Base-by-base conservation (phyloP, 148 eudicot genomes). In the Linanthus parryae region DNA sequence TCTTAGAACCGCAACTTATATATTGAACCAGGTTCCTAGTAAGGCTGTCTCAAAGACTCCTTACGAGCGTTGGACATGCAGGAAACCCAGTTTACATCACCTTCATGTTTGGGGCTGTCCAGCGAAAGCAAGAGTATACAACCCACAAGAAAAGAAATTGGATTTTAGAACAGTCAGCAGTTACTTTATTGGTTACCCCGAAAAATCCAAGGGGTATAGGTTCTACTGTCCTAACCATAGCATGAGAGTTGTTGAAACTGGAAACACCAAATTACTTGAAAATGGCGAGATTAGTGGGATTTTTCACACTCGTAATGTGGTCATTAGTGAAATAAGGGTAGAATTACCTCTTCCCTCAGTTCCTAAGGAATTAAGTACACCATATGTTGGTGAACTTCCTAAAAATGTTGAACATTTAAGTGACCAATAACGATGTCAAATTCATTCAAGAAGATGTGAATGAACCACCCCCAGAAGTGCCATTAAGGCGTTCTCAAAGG, bases 31-130 rank as follows among this genome's bases (percentile, higher is more conserved):
- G 43, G 52, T 44, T 12, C 30, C 18, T 10, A 15, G 11, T 17
- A 44, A 44, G 7, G 26, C 30, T 1, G 41, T 44, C 14, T 29
- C 20, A 8, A 56, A 42, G 10, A 34, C 42, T 8, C 42, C 44
- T 39, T 54, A 23, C 24, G 59, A 55, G 9, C 21, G 38, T 9
- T 39, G 34, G 20, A 39, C n/a, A 45, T 28, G 28, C 6, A 2
- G 43, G 19, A 58, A 44, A 31, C 38, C 43, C 1, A 55, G 63
- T 47, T 47, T 59, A 15, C 46, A 20, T 7, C 44, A 59, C 24
- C 20, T 59, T 4, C 44, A 47, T 4, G 45, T 56, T 25, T 56
- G 36, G 60, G 60, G 36, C 8, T 56, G 48, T n/a, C 36, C 0
- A 49, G 37, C 15, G 19, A 37, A 56, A 28, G 49, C 4, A 3